Percentiles rank a stretch among this genome's conserved stretches.
Evolutionary conservation across 192 early-diverging fungal species (phyloP).

Genomic region (Oehlia diaphana): DNA sequence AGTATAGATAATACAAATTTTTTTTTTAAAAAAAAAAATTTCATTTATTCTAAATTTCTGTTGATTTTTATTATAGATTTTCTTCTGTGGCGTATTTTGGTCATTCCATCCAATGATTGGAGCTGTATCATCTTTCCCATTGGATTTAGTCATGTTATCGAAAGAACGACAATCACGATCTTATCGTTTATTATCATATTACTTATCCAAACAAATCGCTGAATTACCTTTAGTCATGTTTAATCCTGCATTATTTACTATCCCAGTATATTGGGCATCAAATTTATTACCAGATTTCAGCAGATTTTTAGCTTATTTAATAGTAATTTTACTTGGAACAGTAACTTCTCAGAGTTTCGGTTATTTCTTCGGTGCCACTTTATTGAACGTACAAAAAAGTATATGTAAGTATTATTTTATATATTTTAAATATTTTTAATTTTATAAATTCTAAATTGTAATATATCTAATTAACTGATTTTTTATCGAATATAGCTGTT

Average conservation of each 20-base stretch:
- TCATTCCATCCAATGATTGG: slow-evolving; percentile 1
- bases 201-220: slow-evolving; percentile 3
- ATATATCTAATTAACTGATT: neutral
- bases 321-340: neutral
- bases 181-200: slow-evolving; percentile 17
- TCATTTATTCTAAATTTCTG: neutral
- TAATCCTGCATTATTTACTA: neutral
- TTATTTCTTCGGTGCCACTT: slow-evolving; percentile 14
- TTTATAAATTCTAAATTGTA: neutral
- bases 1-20: neutral
- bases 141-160: neutral
- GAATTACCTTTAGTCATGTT: neutral
- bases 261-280: slow-evolving; percentile 13
- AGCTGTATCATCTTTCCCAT: slow-evolving; percentile 7
- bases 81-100: slow-evolving; percentile 1
- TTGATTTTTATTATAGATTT: neutral
- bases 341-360: slow-evolving; percentile 17
- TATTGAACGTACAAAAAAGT: slow-evolving; percentile 6
- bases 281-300: neutral
- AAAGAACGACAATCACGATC: slow-evolving; percentile 30
- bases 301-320: neutral
- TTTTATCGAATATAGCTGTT: neutral
- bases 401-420: slow-evolving; percentile 1
- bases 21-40: neutral
- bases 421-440: neutral